Evolutionary conservation across 352 stramenopile species (phyloP).

Genomic region (Pythium chondricola): DNA sequence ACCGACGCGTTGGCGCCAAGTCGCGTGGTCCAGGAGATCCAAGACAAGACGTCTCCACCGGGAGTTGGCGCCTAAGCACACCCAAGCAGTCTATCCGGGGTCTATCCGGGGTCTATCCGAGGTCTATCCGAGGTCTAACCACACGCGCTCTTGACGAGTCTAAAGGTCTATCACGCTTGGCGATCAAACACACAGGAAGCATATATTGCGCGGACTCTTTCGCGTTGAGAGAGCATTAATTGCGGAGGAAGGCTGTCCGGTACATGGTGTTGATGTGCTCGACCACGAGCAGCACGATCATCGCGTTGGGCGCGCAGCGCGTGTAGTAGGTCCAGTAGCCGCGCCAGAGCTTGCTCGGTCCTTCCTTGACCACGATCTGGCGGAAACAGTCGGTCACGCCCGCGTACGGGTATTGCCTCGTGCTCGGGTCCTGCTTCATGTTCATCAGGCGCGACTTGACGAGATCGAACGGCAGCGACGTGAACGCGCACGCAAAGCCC

Average conservation of each 20-base stretch:
- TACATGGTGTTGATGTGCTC: slow-evolving; percentile 92
- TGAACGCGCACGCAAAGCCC: slow-evolving; percentile 96
- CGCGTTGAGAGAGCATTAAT: too few species aligned
- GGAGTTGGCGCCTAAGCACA: too few species aligned
- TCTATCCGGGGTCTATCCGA: too few species aligned
- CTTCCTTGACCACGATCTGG: slow-evolving; percentile 95
- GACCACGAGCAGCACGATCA: slow-evolving; percentile 98
- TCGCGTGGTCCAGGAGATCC: too few species aligned
- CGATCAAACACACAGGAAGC: too few species aligned
- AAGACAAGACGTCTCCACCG: too few species aligned
- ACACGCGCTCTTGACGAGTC: too few species aligned
- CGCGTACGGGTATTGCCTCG: slow-evolving; percentile 91
- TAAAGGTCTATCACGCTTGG: too few species aligned
- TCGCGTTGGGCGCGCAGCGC: slow-evolving; percentile 97
- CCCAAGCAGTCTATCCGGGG: too few species aligned
- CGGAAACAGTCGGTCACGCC: slow-evolving; percentile 93
- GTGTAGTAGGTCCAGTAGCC: slow-evolving; percentile 99
- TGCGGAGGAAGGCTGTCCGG: slow-evolving; percentile 50
- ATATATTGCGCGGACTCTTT: too few species aligned
- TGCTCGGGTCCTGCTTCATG: slow-evolving; percentile 90
- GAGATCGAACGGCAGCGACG: slow-evolving; percentile 98
- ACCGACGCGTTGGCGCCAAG: too few species aligned
- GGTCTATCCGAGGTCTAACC: too few species aligned
- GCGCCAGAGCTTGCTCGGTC: slow-evolving; percentile 93
- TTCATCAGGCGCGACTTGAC: slow-evolving; percentile 99